Percentiles rank a stretch among this genome's conserved stretches.
Conservation (phyloP, 148 eudicot species). For the Rheum nobile region DNA sequence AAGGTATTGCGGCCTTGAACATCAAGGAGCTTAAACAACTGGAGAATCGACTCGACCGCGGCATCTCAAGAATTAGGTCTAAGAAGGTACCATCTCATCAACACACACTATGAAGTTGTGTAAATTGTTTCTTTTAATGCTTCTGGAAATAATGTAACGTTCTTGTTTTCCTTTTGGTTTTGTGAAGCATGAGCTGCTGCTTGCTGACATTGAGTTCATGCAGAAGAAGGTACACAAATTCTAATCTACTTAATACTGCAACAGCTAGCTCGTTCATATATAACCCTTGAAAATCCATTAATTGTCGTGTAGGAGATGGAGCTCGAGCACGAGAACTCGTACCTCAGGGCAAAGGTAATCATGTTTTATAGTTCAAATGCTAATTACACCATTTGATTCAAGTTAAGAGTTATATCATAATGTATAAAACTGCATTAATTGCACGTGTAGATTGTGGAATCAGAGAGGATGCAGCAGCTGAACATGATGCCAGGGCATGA, state of each 20-base stretch:
- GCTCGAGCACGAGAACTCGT: slow-evolving; percentile 9
- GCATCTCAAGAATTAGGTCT: slow-evolving; percentile 55
- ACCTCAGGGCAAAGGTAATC: slow-evolving; percentile 7
- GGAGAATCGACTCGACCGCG: slow-evolving; percentile 63
- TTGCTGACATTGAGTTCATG: slow-evolving; percentile 19
- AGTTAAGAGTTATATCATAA: no score
- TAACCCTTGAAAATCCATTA: background rate
- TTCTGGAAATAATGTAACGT: background rate
- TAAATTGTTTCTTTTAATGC: background rate
- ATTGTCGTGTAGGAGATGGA: background rate
- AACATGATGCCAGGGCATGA: slow-evolving; percentile 4
- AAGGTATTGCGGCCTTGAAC: slow-evolving; percentile 44
- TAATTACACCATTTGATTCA: no score
- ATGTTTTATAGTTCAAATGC: no score
- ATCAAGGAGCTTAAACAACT: slow-evolving; percentile 68
- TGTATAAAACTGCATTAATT: no score
- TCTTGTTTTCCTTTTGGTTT: background rate
- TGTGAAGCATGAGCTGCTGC: slow-evolving; percentile 19
- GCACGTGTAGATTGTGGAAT: background rate
- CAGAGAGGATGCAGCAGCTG: background rate
- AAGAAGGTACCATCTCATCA: slow-evolving; percentile 81
- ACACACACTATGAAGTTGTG: no score
- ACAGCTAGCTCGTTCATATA: background rate
- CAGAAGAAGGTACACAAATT: slow-evolving; percentile 20
- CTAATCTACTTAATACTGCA: background rate